Conservation (phyloP, 2,329 filamentous ascomycete species). For the Colletotrichum sojae region DNA sequence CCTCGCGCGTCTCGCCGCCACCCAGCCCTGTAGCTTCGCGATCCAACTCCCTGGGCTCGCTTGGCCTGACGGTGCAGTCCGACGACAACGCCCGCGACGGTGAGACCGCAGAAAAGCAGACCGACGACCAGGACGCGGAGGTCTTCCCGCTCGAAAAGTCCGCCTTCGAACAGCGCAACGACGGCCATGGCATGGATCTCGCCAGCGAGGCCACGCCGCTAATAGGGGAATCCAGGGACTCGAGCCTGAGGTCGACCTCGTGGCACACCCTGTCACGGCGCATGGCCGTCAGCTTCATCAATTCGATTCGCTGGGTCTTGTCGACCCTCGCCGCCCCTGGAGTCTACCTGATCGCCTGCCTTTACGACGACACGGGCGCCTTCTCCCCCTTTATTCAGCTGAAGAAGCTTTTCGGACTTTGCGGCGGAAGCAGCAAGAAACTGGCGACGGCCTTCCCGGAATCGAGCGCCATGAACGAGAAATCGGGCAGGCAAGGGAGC, state of each 20-base stretch:
- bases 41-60: conserved; percentile 72
- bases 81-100: conserved; percentile 55
- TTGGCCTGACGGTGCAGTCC: conserved; percentile 62
- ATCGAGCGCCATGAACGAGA: conserved; percentile 47
- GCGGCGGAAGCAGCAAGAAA: conserved; percentile 61
- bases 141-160: conserved; percentile 42
- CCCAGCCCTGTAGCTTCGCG: conserved; percentile 70
- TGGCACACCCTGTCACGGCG: conserved; percentile 76
- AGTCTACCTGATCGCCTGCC: conserved; percentile 84
- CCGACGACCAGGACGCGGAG: conserved; percentile 49
- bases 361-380: conserved; percentile 84
- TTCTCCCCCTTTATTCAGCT: conserved; percentile 86
- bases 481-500: conserved; percentile 42
- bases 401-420: conserved; percentile 71
- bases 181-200: conserved; percentile 46
- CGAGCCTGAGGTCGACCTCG: conserved; percentile 54
- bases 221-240: conserved; percentile 53
- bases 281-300: conserved; percentile 79
- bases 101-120: conserved; percentile 45
- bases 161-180: conserved; percentile 30
- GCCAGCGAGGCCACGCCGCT: conserved; percentile 78
- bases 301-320: conserved; percentile 83
- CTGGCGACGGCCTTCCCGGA: conserved; percentile 57
- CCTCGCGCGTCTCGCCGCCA: conserved; percentile 80
- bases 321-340: conserved; percentile 85